Evolutionary conservation across 2,329 filamentous ascomycete species (phyloP).

Genomic region (Curvularia eragrostidis): DNA sequence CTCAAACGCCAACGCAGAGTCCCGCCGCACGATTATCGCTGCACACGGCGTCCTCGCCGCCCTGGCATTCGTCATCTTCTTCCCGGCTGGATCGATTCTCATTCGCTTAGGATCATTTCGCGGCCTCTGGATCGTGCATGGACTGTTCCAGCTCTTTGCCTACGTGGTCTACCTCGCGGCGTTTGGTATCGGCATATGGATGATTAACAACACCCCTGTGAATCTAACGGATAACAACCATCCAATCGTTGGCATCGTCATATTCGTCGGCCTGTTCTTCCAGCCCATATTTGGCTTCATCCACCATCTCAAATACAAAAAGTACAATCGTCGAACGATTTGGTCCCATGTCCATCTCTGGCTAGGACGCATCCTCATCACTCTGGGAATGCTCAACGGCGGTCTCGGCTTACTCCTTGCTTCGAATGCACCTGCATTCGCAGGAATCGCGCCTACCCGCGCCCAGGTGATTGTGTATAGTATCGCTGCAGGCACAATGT

Average conservation of each 20-base stretch:
- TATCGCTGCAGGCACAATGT: conserved; percentile 44
- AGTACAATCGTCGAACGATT: conserved; percentile 53
- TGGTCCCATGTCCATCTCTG: conserved; percentile 62
- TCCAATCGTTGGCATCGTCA: conserved; percentile 61
- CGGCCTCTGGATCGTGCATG: conserved; percentile 53
- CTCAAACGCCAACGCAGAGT: conserved; percentile 1
- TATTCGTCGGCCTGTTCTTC: conserved; percentile 60
- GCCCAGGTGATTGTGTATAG: conserved; percentile 45
- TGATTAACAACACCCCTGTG: conserved; percentile 50
- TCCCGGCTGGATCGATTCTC: conserved; percentile 54
- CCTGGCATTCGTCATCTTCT: conserved; percentile 54
- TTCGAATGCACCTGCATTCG: conserved; percentile 33
- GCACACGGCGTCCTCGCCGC: conserved; percentile 54
- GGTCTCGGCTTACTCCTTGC: conserved; percentile 58
- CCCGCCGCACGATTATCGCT: conserved; percentile 40
- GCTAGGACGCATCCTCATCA: conserved; percentile 60
- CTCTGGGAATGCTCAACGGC: conserved; percentile 63
- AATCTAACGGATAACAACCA: conserved; percentile 52
- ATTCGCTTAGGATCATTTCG: conserved; percentile 52
- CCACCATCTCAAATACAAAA: conserved; percentile 61
- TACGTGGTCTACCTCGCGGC: conserved; percentile 58
- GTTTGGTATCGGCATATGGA: conserved; percentile 59
- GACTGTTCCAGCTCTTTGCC: conserved; percentile 56
- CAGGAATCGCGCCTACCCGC: conserved; percentile 32
- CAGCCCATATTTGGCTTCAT: conserved; percentile 60